Percentiles rank a stretch among this genome's conserved stretches.
Evolutionary conservation across 2,329 filamentous ascomycete genomes (phyloP).

Genomic region (Exophiala alcalophila): DNA sequence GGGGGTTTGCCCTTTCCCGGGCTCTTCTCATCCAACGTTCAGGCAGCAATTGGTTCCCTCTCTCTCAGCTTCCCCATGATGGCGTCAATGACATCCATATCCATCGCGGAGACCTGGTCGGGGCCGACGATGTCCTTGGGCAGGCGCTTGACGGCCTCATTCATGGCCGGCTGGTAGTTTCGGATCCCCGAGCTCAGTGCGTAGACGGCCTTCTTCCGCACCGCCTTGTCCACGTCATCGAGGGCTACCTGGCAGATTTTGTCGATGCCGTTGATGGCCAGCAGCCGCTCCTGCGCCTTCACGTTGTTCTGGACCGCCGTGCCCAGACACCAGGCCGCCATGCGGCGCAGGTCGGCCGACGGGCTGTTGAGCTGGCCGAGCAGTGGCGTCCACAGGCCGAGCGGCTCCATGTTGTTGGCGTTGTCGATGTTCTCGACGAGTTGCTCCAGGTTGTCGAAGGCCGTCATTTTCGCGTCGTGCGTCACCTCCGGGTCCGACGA

Average conservation of each 20-base stretch:
- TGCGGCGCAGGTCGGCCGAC: slow-evolving; percentile 70
- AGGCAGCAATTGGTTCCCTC: slow-evolving; percentile 6
- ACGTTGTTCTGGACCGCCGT: slow-evolving; percentile 96
- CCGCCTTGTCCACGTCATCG: slow-evolving; percentile 58
- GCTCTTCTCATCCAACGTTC: too few species aligned
- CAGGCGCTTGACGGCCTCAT: slow-evolving; percentile 64
- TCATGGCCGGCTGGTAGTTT: slow-evolving; percentile 78
- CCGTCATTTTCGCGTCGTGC: slow-evolving; percentile 73
- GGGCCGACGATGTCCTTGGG: slow-evolving; percentile 59
- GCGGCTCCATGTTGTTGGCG: slow-evolving; percentile 81
- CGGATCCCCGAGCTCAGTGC: slow-evolving; percentile 81
- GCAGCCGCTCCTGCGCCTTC: slow-evolving; percentile 71
- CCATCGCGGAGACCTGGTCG: slow-evolving; percentile 68
- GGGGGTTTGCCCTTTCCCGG: too few species aligned
- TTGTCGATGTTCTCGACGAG: slow-evolving; percentile 92
- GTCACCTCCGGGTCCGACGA: slow-evolving; percentile 60
- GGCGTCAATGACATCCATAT: slow-evolving; percentile 83
- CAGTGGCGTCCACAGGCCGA: slow-evolving; percentile 79
- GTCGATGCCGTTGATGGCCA: slow-evolving; percentile 64
- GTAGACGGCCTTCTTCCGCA: slow-evolving; percentile 83
- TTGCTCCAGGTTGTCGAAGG: slow-evolving; percentile 94
- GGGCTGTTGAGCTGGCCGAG: slow-evolving; percentile 65
- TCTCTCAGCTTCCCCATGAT: slow-evolving; percentile 62
- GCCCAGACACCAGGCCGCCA: slow-evolving; percentile 91
- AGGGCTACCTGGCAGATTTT: slow-evolving; percentile 64